Evolutionary conservation across 352 stramenopile species (phyloP).

Genomic region (Phytophthora litchii): DNA sequence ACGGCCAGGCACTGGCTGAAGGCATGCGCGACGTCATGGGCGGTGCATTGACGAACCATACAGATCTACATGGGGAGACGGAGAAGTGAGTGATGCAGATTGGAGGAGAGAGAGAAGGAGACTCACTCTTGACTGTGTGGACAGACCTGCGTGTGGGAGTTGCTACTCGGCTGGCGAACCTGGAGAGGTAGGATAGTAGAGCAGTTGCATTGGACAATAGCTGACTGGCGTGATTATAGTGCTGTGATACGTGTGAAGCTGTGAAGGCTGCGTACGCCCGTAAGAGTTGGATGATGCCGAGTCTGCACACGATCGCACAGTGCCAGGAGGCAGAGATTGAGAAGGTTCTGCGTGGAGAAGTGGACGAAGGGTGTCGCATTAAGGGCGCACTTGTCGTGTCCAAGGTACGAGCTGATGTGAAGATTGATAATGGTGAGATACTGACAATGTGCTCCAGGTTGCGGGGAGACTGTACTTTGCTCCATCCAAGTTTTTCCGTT

Average conservation of each 20-base stretch:
- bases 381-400: slow-evolving; percentile 72
- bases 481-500: slow-evolving; percentile 83
- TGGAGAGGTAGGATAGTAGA: slow-evolving; percentile 9
- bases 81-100: slow-evolving; percentile 45
- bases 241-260: slow-evolving; percentile 71
- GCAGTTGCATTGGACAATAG: too few species aligned
- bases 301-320: slow-evolving; percentile 77
- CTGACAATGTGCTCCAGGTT: slow-evolving; percentile 48
- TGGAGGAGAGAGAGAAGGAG: not conserved
- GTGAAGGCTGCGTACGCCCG: slow-evolving; percentile 69
- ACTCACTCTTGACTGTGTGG: slow-evolving; percentile 4
- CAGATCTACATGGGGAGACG: slow-evolving; percentile 55
- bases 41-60: slow-evolving; percentile 73
- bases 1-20: slow-evolving; percentile 52
- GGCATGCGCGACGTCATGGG: slow-evolving; percentile 67
- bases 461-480: slow-evolving; percentile 83
- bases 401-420: slow-evolving; percentile 48
- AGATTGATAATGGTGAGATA: not conserved
- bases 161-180: slow-evolving; percentile 77
- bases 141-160: slow-evolving; percentile 67
- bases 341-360: slow-evolving; percentile 71
- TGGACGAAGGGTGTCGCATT: slow-evolving; percentile 82
- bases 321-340: slow-evolving; percentile 83
- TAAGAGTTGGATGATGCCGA: slow-evolving; percentile 82
- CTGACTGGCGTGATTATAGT: slow-evolving; percentile 31